Evolutionary conservation across 2,329 filamentous ascomycete genomes (phyloP), one percentile per base, ranked within the genome.

Genomic region (Ambrosiella cleistominuta): DNA sequence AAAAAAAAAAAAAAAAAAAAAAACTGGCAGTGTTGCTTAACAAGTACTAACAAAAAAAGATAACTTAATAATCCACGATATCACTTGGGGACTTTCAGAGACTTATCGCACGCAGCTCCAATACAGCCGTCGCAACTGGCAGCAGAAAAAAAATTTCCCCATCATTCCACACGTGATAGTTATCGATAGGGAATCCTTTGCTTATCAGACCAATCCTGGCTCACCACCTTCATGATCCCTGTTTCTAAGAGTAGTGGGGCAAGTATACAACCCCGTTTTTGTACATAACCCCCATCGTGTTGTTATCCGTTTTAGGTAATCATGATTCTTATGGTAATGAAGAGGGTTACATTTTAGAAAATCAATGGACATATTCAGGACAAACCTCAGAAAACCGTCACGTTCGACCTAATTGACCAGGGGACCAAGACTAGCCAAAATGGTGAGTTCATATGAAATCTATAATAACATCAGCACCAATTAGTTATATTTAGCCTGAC

Each of bases 81-180:
- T 36, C 11, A 5, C 8, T 19, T 51, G 9, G 9, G 9, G 12
- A 11, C 19, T 13, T 51, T 27, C 47, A 51, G n/a, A 42, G 13
- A 27, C 47, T 51, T 51, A 51, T 51, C 47, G 47, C 47, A 36
- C 27, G 13, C 17, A 51, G 5, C 47, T 35, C 47, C 27, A 35
- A 11, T 51, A 3, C 17, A 36, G 15, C 47, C 12, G 47, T 51
- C 47, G 47, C 47, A 51, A 51, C 36, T 39, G 27, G 27, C 36
- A 38, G 51, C 51, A 54, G 47, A 56, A 61, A 60, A 60, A 59
- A 58, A 58, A 55, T 56, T 61, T 61, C 49, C 59, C 57, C 7
- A 13, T 40, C 11, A 51, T 57, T 52, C 56, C 52, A 61, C 59
- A 58, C 59, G 52, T 58, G 56, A 61, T 56, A 35, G 39, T 56